Evolutionary conservation across 1,284 basidiomycete genomes (phyloP).

Genomic region (Leccinum angustisporum): DNA sequence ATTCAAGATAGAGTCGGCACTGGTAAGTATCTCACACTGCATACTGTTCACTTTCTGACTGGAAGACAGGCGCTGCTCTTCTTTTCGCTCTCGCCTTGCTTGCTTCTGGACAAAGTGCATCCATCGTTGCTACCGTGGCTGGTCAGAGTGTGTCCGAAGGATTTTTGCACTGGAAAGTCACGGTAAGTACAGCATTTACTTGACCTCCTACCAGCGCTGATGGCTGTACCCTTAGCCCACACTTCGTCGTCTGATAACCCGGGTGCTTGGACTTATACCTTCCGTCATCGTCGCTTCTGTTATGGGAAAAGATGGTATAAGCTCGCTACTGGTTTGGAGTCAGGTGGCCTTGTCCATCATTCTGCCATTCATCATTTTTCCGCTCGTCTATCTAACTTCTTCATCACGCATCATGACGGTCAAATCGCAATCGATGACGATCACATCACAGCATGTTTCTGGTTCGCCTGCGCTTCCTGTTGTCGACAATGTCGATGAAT

Average conservation of each 20-base stretch:
- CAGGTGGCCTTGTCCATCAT: conserved; percentile 89
- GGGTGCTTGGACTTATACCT: conserved; percentile 85
- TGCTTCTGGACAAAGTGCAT: conserved; percentile 88
- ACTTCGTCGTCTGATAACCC: conserved; percentile 79
- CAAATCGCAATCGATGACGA: conserved; percentile 9
- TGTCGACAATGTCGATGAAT: neutral
- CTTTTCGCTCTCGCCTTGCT: conserved; percentile 87
- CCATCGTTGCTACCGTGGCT: conserved; percentile 89
- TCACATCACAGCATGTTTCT: neutral
- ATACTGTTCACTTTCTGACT: conserved; percentile 21
- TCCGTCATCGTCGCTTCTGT: conserved; percentile 78
- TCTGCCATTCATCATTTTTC: conserved; percentile 81
- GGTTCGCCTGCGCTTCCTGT: neutral
- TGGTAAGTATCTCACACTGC: conserved; percentile 42
- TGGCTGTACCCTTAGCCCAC: conserved; percentile 54
- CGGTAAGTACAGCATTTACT: conserved; percentile 49
- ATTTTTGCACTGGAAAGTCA: conserved; percentile 88
- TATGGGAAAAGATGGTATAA: conserved; percentile 76
- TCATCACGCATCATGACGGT: conserved; percentile 71
- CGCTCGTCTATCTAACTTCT: conserved; percentile 76
- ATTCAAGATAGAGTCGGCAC: conserved; percentile 67
- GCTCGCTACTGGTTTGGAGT: conserved; percentile 80
- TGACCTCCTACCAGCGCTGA: conserved; percentile 5
- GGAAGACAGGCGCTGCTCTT: conserved; percentile 61
- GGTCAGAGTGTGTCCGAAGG: conserved; percentile 95